A percentile compares a stretch with the other conserved stretches of the same genome.
Conservation (phyloP, 768 basidiomycete genomes). For the Xerocomus spinulosus region DNA sequence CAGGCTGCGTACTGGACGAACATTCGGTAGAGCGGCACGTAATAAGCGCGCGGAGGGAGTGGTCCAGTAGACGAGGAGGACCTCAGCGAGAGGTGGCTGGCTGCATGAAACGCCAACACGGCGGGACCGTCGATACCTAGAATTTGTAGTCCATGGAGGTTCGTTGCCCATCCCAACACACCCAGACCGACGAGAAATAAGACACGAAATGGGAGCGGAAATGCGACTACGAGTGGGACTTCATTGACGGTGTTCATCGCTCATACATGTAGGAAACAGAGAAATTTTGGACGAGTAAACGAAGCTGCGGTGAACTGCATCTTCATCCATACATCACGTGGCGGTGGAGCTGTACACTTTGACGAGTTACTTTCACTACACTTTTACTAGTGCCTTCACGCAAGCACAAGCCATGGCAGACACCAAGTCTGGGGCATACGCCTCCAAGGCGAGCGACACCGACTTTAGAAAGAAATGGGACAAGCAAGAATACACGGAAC, state of each 20-base stretch:
- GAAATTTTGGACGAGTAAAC: constrained; percentile 41
- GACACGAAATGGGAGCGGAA: constrained; percentile 92
- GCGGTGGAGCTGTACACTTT: too few relatives aligned
- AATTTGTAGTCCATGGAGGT: constrained; percentile 76
- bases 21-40: constrained; percentile 63
- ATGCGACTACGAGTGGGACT: constrained; percentile 47
- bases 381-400: too few relatives aligned
- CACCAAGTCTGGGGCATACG: constrained; percentile 32
- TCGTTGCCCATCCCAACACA: constrained; percentile 87
- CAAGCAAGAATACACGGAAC: constrained; percentile 85
- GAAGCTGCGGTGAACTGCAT: too few relatives aligned
- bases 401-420: constrained; percentile 24
- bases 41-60: constrained; percentile 35
- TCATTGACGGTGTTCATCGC: constrained; percentile 33
- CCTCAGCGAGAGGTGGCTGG: constrained; percentile 16
- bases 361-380: too few relatives aligned
- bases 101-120: constrained; percentile 57
- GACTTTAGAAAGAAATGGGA: constrained; percentile 92
- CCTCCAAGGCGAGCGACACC: constrained; percentile 49
- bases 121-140: constrained; percentile 69
- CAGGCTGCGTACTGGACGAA: constrained; percentile 57
- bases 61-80: constrained; percentile 21
- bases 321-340: too few relatives aligned
- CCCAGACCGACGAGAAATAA: constrained; percentile 75
- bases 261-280: too few relatives aligned